These are phyloP conservation scores for Sarocladium kiliense DNA, from an alignment of 2,329 filamentous ascomycete genomes.

Conservation along the genomic window DNA sequence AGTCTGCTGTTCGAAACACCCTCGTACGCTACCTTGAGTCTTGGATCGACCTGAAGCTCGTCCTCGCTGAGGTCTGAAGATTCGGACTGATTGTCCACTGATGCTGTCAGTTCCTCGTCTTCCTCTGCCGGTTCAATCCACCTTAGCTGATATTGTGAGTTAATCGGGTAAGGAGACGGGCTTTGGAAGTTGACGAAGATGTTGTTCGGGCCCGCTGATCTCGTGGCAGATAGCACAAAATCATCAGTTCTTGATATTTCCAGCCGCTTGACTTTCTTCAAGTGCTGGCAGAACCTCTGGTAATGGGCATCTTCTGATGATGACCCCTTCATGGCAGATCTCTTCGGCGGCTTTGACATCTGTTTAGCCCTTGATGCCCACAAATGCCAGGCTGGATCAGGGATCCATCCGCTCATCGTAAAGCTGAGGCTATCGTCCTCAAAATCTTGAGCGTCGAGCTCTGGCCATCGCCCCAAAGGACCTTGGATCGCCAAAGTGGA, in stretches of 20 bases:
- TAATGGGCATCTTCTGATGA: not conserved
- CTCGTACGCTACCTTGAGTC: not conserved
- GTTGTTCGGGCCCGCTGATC: slow-evolving; percentile 25
- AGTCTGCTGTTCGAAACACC: slow-evolving; percentile 1
- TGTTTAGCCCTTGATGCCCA: slow-evolving; percentile 1
- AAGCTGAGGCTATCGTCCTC: slow-evolving; percentile 32
- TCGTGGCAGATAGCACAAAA: slow-evolving; percentile 18
- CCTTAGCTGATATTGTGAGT: not conserved
- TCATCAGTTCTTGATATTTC: slow-evolving; percentile 11
- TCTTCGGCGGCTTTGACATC: not conserved
- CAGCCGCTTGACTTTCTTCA: not conserved
- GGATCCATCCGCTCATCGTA: slow-evolving; percentile 38
- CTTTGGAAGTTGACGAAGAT: slow-evolving; percentile 23
- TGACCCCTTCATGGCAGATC: not conserved
- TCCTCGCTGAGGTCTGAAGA: not conserved
- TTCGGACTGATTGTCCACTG: not conserved
- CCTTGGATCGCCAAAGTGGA: slow-evolving; percentile 10
- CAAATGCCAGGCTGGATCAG: slow-evolving; percentile 19
- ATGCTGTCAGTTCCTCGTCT: not conserved
- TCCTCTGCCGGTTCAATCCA: not conserved
- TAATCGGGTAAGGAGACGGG: not conserved
- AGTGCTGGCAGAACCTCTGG: not conserved
- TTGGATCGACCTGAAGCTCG: slow-evolving; percentile 13
- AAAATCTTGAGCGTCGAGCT: slow-evolving; percentile 26
- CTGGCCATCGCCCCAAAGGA: slow-evolving; percentile 26